These are phyloP conservation scores for Kodamaea suecica DNA, from an alignment of 1,139 yeast genomes.

Conservation along the genomic window DNA sequence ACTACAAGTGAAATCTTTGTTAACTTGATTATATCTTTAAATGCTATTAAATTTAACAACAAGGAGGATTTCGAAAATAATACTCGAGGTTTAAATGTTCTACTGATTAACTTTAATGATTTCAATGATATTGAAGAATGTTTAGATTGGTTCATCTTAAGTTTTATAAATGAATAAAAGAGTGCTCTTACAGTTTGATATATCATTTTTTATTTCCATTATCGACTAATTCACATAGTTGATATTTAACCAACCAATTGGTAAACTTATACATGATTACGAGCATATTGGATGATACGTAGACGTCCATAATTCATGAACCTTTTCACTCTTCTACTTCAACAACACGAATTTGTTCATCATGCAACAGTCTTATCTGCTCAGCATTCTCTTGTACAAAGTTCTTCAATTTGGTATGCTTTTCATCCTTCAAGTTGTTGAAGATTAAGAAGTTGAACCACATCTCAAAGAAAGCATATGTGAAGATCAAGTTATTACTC, in stretches of 20 bases:
- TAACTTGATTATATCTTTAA: conserved; percentile 32
- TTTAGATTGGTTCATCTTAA: conserved; percentile 56
- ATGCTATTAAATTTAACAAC: conserved; percentile 32
- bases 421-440: conserved; percentile 64
- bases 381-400: conserved; percentile 36
- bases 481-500: conserved; percentile 61
- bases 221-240: too few species aligned
- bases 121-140: conserved; percentile 63
- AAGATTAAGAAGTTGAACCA: conserved; percentile 69
- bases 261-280: too few species aligned
- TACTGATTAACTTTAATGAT: conserved; percentile 54
- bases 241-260: too few species aligned
- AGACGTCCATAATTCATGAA: too few species aligned
- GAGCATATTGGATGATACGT: too few species aligned
- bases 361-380: conserved; percentile 28
- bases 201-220: too few species aligned
- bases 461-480: conserved; percentile 62
- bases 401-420: conserved; percentile 39
- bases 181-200: conserved; percentile 3
- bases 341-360: conserved; percentile 28
- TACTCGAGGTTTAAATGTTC: conserved; percentile 35
- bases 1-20: conserved; percentile 44
- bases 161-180: conserved; percentile 23
- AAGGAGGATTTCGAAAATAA: conserved; percentile 29
- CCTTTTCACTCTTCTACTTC: conserved; percentile 19